These are phyloP conservation scores for Fraxinus pennsylvanica DNA, from an alignment of 257 asterid species.

Conservation along the genomic window DNA sequence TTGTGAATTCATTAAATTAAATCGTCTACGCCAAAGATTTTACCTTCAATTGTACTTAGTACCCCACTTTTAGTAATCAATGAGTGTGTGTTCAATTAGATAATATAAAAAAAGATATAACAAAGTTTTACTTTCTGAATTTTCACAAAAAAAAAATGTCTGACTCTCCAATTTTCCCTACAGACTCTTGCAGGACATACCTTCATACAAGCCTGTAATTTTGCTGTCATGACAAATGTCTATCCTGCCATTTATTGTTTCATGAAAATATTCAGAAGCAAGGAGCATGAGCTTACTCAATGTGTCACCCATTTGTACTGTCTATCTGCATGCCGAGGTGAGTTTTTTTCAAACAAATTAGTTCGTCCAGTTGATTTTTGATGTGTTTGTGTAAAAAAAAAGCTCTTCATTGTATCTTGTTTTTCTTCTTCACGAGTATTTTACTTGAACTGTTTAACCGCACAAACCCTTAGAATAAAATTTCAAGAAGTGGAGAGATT, in stretches of 20 bases:
- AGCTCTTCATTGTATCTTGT: no score
- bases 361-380: no score
- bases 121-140: background rate
- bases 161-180: background rate
- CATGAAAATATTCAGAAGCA: constrained; percentile 85
- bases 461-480: no score
- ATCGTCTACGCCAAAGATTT: background rate
- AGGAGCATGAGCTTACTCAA: constrained; percentile 56
- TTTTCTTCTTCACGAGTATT: no score
- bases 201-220: constrained; percentile 79
- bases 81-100: background rate
- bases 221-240: constrained; percentile 90
- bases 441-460: no score
- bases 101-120: background rate
- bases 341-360: no score
- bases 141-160: background rate
- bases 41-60: background rate
- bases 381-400: no score
- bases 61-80: background rate
- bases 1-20: constrained; percentile 2
- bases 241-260: constrained; percentile 88
- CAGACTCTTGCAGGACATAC: constrained; percentile 94
- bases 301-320: background rate
- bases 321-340: background rate
- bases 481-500: no score